Percentiles rank a stretch among this genome's conserved stretches.
phyloP scores from a whole-genome alignment of 805 yeast genomes.

The Dipodascus geniculatus region DNA sequence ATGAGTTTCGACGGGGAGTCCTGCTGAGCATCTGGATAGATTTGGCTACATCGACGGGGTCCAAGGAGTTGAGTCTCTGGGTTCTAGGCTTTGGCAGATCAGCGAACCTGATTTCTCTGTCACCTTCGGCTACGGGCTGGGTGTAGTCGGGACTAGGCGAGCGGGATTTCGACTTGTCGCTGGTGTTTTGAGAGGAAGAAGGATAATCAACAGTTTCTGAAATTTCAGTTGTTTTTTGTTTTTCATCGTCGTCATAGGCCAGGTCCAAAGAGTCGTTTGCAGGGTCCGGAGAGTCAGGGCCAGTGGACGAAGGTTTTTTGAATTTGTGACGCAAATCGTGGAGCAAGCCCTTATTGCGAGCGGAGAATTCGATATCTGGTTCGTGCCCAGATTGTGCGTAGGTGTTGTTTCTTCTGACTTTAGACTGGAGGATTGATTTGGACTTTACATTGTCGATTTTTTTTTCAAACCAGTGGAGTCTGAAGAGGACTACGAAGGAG shows the following conservation, averaged over 20 bases:
- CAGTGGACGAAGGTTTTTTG: background rate
- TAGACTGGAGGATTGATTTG: constrained; percentile 65
- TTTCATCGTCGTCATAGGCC: background rate
- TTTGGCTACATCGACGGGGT: constrained; percentile 74
- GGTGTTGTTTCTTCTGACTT: constrained; percentile 73
- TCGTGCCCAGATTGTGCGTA: constrained; percentile 34
- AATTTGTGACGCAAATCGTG: background rate
- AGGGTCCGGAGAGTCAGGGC: background rate
- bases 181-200: background rate
- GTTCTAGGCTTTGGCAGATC: constrained; percentile 31
- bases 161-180: background rate
- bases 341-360: constrained; percentile 4
- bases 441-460: constrained; percentile 72
- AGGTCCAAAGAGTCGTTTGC: background rate
- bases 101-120: constrained; percentile 43
- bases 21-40: constrained; percentile 60
- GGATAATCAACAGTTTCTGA: background rate
- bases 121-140: constrained; percentile 15
- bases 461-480: constrained; percentile 84
- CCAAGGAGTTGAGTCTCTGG: constrained; percentile 31
- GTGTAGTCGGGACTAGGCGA: background rate
- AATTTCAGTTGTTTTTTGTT: background rate
- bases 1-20: constrained; percentile 26
- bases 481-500: constrained; percentile 58
- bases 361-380: constrained; percentile 9